These are phyloP conservation scores for Fusarium sp. DNA, from an alignment of 2,329 filamentous ascomycete species.

Conservation along the genomic window DNA sequence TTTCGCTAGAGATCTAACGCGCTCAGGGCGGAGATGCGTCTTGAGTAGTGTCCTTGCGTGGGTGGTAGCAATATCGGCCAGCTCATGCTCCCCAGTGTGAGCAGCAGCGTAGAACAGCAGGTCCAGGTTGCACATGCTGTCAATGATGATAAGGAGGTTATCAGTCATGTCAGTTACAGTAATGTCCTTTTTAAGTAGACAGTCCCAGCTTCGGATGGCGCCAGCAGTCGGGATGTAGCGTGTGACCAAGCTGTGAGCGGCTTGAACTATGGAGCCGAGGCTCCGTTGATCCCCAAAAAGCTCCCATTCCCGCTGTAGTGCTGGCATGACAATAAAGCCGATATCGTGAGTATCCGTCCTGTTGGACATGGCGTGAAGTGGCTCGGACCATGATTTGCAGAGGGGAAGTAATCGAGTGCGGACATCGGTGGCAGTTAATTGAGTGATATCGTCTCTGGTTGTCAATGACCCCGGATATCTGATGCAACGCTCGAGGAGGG, in stretches of 20 bases:
- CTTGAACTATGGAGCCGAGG: constrained; percentile 58
- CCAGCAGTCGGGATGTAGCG: constrained; percentile 59
- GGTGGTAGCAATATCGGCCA: constrained; percentile 54
- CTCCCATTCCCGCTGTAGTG: constrained; percentile 64
- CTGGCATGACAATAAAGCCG: constrained; percentile 68
- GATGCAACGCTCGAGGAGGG: constrained; percentile 53
- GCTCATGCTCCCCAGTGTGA: constrained; percentile 47
- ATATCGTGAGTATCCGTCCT: constrained; percentile 69
- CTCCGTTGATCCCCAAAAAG: constrained; percentile 59
- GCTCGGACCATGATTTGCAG: constrained; percentile 29
- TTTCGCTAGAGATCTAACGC: neutral
- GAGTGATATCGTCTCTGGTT: neutral
- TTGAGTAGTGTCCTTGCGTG: constrained; percentile 59
- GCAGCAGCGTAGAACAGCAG: constrained; percentile 55
- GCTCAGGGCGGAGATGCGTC: constrained; percentile 57
- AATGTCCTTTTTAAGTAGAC: constrained; percentile 50
- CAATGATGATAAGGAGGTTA: constrained; percentile 58
- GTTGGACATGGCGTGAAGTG: constrained; percentile 52
- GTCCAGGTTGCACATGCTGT: constrained; percentile 60
- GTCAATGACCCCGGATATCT: constrained; percentile 46
- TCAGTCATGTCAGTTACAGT: constrained; percentile 48
- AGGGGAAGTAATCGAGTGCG: constrained; percentile 12
- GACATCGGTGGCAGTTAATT: neutral
- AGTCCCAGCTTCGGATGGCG: constrained; percentile 67
- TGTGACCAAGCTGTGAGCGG: constrained; percentile 61